Base-by-base conservation (phyloP, 2,329 filamentous ascomycete genomes). In the Helminthosporium solani region DNA sequence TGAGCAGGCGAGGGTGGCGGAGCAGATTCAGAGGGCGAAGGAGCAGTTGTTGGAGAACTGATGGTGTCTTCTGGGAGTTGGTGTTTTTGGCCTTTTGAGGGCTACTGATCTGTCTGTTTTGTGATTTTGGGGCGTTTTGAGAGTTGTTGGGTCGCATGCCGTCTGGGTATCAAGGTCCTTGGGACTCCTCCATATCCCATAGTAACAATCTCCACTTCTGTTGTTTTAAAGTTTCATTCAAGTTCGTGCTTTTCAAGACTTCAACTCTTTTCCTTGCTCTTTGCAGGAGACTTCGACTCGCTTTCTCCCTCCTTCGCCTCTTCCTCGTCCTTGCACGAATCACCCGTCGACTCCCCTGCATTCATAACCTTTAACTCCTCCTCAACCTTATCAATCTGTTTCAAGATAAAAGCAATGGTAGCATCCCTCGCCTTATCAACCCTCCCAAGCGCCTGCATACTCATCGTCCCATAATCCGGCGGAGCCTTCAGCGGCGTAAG, bases 351-450 rank as follows among this genome's bases (percentile, higher is more conserved):
- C n/a, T 53, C 54, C 20, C 64, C 61, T 1, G 48, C 54, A 8
- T 63, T 59, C 7, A 60, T 39, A 18, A 63, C 42, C 47, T 63
- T 63, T 47, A 66, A 30, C 42, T 70, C 58, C 49, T 67, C 66
- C 45, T 81, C 78, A 1, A 73, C 70, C 42, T 75, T 73, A 49
- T 80, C 76, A 47, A 81, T 77, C 47, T 78, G 67, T 55, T 76
- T 77, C 43, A 81, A 57, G 33, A 81, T 66, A 48, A 78, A 80
- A 1, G 71, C 65, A 48, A 80, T 72, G 1, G 76, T 80, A 7
- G 75, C 75, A 64, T 81, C 78, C 37, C 77, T 66, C 16, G 77
- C 78, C 52, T 75, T 78, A 37, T 77, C 75, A 21, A 77, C 54
- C 36, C 65, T 69, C 40, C 54, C 60, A 34, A 78, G 53, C 2